Base-by-base conservation (phyloP, 2,329 filamentous ascomycete genomes). In the Reticulascus tulasneorum region DNA sequence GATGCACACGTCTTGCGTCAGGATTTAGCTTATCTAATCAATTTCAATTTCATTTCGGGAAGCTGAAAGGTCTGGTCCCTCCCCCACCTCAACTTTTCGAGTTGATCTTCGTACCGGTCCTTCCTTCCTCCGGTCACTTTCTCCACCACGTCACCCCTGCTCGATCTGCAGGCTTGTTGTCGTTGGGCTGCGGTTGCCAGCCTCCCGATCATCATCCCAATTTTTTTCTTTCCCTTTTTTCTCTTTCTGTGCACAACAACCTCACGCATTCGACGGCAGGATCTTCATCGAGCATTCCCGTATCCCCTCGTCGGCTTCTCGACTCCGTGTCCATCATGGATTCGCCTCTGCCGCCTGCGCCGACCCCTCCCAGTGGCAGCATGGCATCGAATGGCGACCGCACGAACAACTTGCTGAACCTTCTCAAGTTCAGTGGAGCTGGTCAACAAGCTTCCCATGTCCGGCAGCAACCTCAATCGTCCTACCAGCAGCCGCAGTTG, bases 381-480 rank as follows among this genome's bases (percentile, higher is more conserved):
- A 54, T 60, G 55, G 56, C 56, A 5, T 57, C 60, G 32, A 59
- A 58, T 37, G 53, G 55, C 25, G 71, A 75, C 34, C 71, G 73
- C 49, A 75, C 71, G 26, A 63, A 69, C 38, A 76, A 73, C 47
- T 54, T 82, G 48, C 61, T 82, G 52, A 79, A 75, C 47, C 63
- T 81, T 37, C 69, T 82, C 55, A 81, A 81, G 64, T 79, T 78
- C 50, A 77, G 69, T 45, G 63, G 66, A 29, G 59, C 60, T 31
- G 47, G 54, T 36, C 22, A 26, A 23, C 35, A 44, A 25, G 30
- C 38, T 19, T 38, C 46, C 15, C 42, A 48, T 44, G 47, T 47
- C 29, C 49, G 47, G 35, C 49, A 52, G 34, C 51, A 53, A 29
- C 42, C 44, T 24, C 38, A 48, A 20, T 40, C 44, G 27, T 36